These are phyloP conservation scores for Trichoderma oligosporum DNA, from an alignment of 2,329 filamentous ascomycete species.

Conservation along the genomic window DNA sequence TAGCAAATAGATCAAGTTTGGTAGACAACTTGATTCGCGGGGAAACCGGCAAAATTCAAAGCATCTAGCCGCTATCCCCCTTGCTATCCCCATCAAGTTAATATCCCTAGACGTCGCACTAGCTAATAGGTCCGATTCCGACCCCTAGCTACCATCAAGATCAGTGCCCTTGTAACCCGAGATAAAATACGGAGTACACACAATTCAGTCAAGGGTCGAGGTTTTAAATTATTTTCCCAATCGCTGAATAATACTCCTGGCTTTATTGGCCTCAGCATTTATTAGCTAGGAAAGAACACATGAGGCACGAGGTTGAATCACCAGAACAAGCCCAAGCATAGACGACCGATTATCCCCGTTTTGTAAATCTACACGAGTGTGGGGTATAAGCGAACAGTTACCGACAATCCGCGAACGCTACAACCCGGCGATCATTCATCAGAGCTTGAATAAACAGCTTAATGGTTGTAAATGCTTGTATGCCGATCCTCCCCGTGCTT, in stretches of 20 bases:
- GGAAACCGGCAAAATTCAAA: conserved; percentile 7
- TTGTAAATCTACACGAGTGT: background rate
- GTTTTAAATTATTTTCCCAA: background rate
- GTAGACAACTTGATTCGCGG: conserved; percentile 8
- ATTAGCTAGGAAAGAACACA: too few species aligned
- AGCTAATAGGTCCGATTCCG: conserved; percentile 18
- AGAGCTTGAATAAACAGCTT: background rate
- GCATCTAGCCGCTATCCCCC: background rate
- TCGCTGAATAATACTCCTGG: background rate
- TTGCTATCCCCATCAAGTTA: conserved; percentile 7
- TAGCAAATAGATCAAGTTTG: conserved; percentile 2
- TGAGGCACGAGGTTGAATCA: background rate
- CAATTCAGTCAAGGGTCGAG: background rate
- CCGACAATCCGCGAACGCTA: conserved; percentile 16
- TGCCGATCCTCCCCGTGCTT: conserved; percentile 12
- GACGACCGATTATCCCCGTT: conserved; percentile 14
- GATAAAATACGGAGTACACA: too few species aligned
- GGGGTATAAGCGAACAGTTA: background rate
- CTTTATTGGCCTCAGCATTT: background rate
- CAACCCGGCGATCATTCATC: background rate
- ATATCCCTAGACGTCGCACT: conserved; percentile 16
- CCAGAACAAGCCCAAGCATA: background rate
- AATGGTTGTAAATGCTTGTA: background rate
- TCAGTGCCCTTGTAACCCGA: background rate
- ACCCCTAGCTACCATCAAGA: conserved; percentile 4